Evolutionary conservation across 2,329 filamentous ascomycete species (phyloP).

Genomic region (Coniella vitis): DNA sequence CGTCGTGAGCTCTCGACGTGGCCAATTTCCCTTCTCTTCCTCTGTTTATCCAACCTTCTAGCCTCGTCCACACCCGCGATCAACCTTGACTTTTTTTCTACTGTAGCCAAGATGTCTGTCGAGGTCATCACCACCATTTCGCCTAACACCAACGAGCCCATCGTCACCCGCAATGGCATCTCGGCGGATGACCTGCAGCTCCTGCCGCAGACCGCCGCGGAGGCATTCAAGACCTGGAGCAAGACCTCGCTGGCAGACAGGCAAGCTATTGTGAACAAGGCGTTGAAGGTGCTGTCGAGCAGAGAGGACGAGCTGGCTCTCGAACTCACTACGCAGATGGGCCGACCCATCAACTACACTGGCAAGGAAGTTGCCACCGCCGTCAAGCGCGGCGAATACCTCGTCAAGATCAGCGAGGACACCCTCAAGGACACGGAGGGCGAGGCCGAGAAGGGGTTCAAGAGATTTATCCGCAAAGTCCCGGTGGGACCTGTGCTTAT

Average conservation of each 20-base stretch:
- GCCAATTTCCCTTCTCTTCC: background rate
- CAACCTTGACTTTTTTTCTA: background rate
- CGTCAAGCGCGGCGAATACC: slow-evolving; percentile 75
- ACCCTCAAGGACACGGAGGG: slow-evolving; percentile 74
- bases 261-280: slow-evolving; percentile 74
- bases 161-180: slow-evolving; percentile 72
- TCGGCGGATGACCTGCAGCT: slow-evolving; percentile 62
- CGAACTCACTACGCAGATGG: slow-evolving; percentile 93
- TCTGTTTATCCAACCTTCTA: background rate
- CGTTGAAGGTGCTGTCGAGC: slow-evolving; percentile 61
- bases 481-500: slow-evolving; percentile 83
- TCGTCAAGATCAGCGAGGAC: slow-evolving; percentile 76
- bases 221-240: slow-evolving; percentile 71
- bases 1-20: background rate
- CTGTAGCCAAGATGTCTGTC: slow-evolving; percentile 47
- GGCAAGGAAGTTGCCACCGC: slow-evolving; percentile 79
- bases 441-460: slow-evolving; percentile 81
- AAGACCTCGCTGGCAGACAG: slow-evolving; percentile 69
- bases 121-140: slow-evolving; percentile 75
- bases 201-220: slow-evolving; percentile 64
- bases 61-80: background rate
- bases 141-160: slow-evolving; percentile 76
- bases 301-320: slow-evolving; percentile 74
- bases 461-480: slow-evolving; percentile 80
- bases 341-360: slow-evolving; percentile 81